phyloP scores from a whole-genome alignment of 75 land plant genomes.

The Cunninghamia lanceolata region DNA sequence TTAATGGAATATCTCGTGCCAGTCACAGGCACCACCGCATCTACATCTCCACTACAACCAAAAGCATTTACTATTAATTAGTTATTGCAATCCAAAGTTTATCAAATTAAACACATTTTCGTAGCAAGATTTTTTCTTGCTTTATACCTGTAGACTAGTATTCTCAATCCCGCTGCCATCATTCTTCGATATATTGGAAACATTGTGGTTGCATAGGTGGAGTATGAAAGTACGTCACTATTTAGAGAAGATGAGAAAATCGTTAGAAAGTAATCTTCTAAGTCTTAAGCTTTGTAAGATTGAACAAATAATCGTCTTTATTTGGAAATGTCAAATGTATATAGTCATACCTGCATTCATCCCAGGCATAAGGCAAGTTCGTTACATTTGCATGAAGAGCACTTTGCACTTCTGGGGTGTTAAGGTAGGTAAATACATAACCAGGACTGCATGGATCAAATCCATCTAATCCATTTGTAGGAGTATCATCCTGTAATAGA shows the following conservation, averaged over 20 bases:
- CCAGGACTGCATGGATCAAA: constrained; percentile 61
- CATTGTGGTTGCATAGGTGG: too few relatives aligned
- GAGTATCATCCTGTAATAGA: not conserved
- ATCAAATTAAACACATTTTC: not conserved
- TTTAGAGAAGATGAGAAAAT: not conserved
- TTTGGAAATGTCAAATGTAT: too few relatives aligned
- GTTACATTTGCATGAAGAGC: too few relatives aligned
- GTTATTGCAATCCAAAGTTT: too few relatives aligned
- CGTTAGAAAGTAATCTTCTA: not conserved
- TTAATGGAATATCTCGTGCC: too few relatives aligned
- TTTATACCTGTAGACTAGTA: not conserved
- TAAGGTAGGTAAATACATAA: constrained; percentile 30
- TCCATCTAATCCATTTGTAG: not conserved
- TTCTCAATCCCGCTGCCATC: not conserved
- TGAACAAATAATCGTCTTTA: too few relatives aligned
- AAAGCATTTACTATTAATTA: too few relatives aligned
- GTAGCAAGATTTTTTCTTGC: not conserved
- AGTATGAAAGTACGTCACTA: not conserved
- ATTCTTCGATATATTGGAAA: too few relatives aligned
- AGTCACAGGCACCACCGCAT: too few relatives aligned
- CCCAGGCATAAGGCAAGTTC: too few relatives aligned
- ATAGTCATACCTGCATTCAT: constrained; percentile 17
- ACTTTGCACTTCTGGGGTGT: constrained; percentile 45
- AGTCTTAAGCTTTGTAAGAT: not conserved
- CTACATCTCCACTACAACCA: too few relatives aligned